These are phyloP conservation scores for Chalara sp. DNA, from an alignment of 2,329 filamentous ascomycete species.

Conservation along the genomic window DNA sequence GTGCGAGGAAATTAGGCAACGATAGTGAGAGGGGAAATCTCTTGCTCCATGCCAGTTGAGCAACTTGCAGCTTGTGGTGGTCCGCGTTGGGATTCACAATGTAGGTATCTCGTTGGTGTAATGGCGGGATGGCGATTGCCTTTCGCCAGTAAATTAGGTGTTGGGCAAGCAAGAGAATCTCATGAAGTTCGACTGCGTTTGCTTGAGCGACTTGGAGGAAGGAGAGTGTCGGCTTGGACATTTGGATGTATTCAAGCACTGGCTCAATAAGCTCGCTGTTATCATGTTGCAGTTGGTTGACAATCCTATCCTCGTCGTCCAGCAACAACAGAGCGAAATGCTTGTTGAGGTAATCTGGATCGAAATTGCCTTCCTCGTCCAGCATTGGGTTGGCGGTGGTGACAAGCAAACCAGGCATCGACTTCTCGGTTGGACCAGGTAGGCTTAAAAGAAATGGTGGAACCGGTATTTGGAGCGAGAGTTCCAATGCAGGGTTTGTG, in stretches of 20 bases:
- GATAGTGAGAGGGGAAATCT: conserved; percentile 79
- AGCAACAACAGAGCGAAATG: conserved; percentile 83
- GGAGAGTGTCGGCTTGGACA: conserved; percentile 63
- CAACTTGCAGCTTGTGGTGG: conserved; percentile 60
- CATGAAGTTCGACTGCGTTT: conserved; percentile 66
- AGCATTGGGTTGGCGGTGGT: conserved; percentile 77
- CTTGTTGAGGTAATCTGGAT: conserved; percentile 67
- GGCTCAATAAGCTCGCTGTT: conserved; percentile 68
- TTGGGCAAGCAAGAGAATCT: conserved; percentile 81
- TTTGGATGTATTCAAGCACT: conserved; percentile 74
- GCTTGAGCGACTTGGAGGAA: conserved; percentile 65
- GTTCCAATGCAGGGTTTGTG: conserved; percentile 47
- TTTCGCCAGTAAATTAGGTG: conserved; percentile 96
- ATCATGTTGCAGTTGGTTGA: conserved; percentile 69
- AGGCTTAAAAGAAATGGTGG: conserved; percentile 65
- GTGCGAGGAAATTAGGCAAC: conserved; percentile 79
- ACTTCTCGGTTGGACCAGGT: conserved; percentile 59
- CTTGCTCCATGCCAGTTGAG: conserved; percentile 65
- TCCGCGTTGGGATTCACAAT: conserved; percentile 88
- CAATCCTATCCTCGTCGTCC: conserved; percentile 69
- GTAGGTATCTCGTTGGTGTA: conserved; percentile 86
- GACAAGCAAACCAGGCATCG: conserved; percentile 73
- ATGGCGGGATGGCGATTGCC: conserved; percentile 82
- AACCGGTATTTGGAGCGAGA: conserved; percentile 58
- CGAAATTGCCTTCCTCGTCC: conserved; percentile 60